These are phyloP conservation scores for Hypomontagnella submonticulosa DNA, from an alignment of 495 filamentous ascomycete species.

Conservation along the genomic window DNA sequence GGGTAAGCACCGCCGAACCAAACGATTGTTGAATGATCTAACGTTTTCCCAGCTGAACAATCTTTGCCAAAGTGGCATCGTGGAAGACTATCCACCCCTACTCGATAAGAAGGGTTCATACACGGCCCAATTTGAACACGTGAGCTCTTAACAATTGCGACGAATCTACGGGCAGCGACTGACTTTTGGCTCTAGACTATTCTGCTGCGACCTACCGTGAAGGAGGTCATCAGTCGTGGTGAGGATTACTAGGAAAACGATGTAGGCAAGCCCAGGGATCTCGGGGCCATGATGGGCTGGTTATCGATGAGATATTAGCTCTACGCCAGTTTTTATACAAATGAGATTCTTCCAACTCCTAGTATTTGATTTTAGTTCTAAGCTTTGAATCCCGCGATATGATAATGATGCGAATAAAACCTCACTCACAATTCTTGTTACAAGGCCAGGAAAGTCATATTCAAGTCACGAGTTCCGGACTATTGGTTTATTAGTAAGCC, in stretches of 20 bases:
- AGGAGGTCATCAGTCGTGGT: conserved; percentile 92
- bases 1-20: conserved; percentile 62
- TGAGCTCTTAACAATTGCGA: conserved; percentile 57
- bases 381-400: too few relatives aligned
- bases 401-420: too few relatives aligned
- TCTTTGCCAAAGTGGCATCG: conserved; percentile 82
- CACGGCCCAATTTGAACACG: conserved; percentile 95
- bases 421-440: too few relatives aligned
- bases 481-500: too few relatives aligned
- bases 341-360: too few relatives aligned
- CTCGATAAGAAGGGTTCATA: conserved; percentile 95
- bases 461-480: too few relatives aligned
- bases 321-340: too few relatives aligned
- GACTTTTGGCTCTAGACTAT: conserved; percentile 70
- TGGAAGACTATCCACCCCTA: conserved; percentile 89
- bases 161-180: conserved; percentile 39
- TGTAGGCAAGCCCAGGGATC: neutral
- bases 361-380: too few relatives aligned
- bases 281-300: neutral
- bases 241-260: conserved; percentile 76
- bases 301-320: neutral
- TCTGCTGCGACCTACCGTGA: conserved; percentile 84
- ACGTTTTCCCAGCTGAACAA: conserved; percentile 78
- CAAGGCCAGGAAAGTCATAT: too few relatives aligned
- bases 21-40: conserved; percentile 14